Evolutionary conservation across 2,329 filamentous ascomycete genomes (phyloP).

Genomic region (Fusarium papillatum): DNA sequence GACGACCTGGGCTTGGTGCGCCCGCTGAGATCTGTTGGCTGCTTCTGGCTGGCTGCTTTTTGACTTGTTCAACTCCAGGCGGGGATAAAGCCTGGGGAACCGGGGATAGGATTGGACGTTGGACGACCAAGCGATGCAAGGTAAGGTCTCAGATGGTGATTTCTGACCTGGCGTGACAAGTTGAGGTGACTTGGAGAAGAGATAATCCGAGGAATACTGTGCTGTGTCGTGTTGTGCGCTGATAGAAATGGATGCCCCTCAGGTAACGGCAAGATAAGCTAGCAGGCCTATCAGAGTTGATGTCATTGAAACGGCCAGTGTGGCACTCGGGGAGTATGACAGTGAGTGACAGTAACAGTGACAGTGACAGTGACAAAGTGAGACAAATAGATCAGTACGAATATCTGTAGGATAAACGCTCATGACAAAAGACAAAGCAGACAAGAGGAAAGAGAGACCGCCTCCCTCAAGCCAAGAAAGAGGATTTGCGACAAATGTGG

Average conservation of each 20-base stretch:
- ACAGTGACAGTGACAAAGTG: neutral
- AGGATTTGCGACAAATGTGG: slow-evolving; percentile 19
- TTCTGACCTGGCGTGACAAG: slow-evolving; percentile 19
- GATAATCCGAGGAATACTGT: slow-evolving; percentile 21
- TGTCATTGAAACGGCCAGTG: slow-evolving; percentile 60
- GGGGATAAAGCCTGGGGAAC: slow-evolving; percentile 41
- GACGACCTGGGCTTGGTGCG: slow-evolving; percentile 36
- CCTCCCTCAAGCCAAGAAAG: neutral
- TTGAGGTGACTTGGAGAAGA: slow-evolving; percentile 20
- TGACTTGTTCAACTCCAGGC: slow-evolving; percentile 29
- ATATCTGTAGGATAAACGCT: slow-evolving; percentile 9
- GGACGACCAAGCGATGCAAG: slow-evolving; percentile 25
- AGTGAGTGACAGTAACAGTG: neutral
- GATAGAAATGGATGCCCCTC: slow-evolving; percentile 39
- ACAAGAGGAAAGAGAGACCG: slow-evolving; percentile 5
- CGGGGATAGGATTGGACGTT: slow-evolving; percentile 38
- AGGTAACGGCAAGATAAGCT: slow-evolving; percentile 71
- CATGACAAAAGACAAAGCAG: neutral
- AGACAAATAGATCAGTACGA: neutral
- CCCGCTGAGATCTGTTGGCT: slow-evolving; percentile 37
- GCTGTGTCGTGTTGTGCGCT: neutral
- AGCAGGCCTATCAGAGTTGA: slow-evolving; percentile 61
- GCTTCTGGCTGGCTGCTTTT: slow-evolving; percentile 25
- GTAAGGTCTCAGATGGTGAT: slow-evolving; percentile 20
- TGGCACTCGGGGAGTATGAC: neutral